Evolutionary conservation across 2,329 filamentous ascomycete species (phyloP).

Genomic region (Arthrinium phaeospermum): DNA sequence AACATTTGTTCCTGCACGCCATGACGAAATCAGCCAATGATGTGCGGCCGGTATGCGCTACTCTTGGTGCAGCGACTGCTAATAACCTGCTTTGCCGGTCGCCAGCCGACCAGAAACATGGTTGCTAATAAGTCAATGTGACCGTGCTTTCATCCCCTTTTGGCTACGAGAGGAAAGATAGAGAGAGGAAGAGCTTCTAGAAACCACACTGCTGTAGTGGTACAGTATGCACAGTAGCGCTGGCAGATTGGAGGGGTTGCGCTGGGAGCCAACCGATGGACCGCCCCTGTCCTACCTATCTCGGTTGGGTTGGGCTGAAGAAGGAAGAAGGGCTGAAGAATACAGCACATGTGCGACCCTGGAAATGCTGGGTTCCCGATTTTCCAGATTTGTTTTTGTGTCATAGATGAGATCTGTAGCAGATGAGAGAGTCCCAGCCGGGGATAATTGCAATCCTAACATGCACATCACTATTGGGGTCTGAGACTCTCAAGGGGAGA

Average conservation of each 20-base stretch:
- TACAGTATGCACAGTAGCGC: neutral
- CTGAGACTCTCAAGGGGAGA: neutral
- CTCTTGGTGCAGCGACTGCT: neutral
- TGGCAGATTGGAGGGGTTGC: neutral
- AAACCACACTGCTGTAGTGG: neutral
- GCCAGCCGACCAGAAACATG: neutral
- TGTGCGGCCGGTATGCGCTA: neutral
- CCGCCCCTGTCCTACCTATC: conserved; percentile 10
- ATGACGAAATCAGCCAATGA: neutral
- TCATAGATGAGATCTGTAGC: conserved; percentile 9
- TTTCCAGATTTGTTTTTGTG: conserved; percentile 11
- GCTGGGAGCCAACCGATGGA: conserved; percentile 5
- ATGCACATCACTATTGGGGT: conserved; percentile 14
- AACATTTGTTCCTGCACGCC: conserved; percentile 16
- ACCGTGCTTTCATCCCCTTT: neutral
- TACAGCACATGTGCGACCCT: conserved; percentile 6
- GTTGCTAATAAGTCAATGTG: neutral
- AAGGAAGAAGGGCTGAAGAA: conserved; percentile 10
- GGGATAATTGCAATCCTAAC: neutral
- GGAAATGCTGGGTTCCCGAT: neutral
- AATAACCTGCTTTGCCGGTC: too few relatives aligned
- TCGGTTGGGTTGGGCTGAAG: conserved; percentile 4
- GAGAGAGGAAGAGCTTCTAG: neutral
- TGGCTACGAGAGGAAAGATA: neutral
- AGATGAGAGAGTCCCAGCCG: neutral